A percentile compares a stretch with the other conserved stretches of the same genome.
phyloP scores from a whole-genome alignment of 2,329 filamentous ascomycete genomes.

The Helicocarpus griseus region DNA sequence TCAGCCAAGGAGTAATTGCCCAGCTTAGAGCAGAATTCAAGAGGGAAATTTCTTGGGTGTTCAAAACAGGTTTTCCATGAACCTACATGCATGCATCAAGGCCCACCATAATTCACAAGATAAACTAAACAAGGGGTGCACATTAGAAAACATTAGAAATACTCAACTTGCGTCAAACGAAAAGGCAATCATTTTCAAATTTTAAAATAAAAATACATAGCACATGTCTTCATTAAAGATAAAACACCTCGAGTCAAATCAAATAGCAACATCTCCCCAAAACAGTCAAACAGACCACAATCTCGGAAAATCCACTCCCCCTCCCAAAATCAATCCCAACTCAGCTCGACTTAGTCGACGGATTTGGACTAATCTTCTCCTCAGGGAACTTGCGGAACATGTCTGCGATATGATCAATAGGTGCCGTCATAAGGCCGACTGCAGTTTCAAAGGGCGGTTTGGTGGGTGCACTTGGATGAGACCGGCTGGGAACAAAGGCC shows the following conservation, averaged over 20 bases:
- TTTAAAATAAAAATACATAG: not conserved
- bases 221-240: not conserved
- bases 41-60: too few relatives aligned
- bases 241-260: not conserved
- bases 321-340: not conserved
- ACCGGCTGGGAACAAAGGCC: conserved; percentile 42
- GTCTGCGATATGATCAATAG: conserved; percentile 48
- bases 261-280: not conserved
- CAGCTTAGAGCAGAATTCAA: too few relatives aligned
- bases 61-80: too few relatives aligned
- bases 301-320: not conserved
- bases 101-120: too few relatives aligned
- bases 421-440: conserved; percentile 45
- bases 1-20: too few relatives aligned
- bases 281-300: not conserved
- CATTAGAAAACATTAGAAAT: too few relatives aligned
- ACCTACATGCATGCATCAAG: too few relatives aligned
- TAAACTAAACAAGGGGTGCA: too few relatives aligned
- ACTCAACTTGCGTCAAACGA: too few relatives aligned
- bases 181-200: not conserved
- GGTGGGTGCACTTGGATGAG: conserved; percentile 43
- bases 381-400: conserved; percentile 47
- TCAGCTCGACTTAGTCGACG: not conserved
- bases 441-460: conserved; percentile 49
- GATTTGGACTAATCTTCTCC: not conserved